Evolutionary conservation across 345 rosid species (phyloP).

Genomic region (Balakata baccata): DNA sequence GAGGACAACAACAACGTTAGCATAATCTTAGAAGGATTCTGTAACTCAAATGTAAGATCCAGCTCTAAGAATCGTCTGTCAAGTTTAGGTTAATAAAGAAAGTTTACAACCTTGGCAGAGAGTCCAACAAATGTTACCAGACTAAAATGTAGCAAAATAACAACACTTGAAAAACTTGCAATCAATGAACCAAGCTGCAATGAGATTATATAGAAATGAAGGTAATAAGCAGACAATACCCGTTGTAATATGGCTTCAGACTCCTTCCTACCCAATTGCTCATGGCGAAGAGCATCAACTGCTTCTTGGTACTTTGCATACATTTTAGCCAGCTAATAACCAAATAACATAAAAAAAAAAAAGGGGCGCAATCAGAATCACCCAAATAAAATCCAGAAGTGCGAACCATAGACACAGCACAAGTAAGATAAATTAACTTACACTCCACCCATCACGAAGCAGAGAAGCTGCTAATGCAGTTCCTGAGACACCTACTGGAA

Average conservation of each 20-base stretch:
- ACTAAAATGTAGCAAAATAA: not conserved
- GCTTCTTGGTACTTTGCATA: constrained; percentile 97
- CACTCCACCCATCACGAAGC: constrained; percentile 99
- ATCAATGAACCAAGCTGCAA: not conserved
- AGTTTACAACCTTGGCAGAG: not conserved
- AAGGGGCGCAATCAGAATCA: constrained; percentile 9
- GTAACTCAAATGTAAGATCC: too few relatives aligned
- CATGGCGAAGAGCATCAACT: constrained; percentile 91
- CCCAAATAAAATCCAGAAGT: not conserved
- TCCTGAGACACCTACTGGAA: constrained; percentile 90
- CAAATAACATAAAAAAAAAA: constrained; percentile 1
- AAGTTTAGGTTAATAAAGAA: too few relatives aligned
- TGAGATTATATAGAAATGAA: constrained; percentile 9
- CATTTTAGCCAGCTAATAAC: constrained; percentile 73
- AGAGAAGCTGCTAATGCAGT: constrained; percentile 93
- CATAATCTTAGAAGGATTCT: too few relatives aligned
- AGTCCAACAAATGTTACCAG: not conserved
- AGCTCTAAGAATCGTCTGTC: too few relatives aligned
- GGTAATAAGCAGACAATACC: constrained; percentile 39
- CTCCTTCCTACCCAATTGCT: constrained; percentile 92
- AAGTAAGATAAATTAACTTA: constrained; percentile 39
- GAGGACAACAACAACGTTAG: too few relatives aligned
- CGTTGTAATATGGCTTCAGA: constrained; percentile 82
- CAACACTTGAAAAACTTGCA: not conserved
- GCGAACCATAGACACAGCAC: constrained; percentile 11